A percentile compares a stretch with the other conserved stretches of the same genome.
phyloP scores from a whole-genome alignment of 2,329 filamentous ascomycete species.

The Berkeleyomyces rouxiae region DNA sequence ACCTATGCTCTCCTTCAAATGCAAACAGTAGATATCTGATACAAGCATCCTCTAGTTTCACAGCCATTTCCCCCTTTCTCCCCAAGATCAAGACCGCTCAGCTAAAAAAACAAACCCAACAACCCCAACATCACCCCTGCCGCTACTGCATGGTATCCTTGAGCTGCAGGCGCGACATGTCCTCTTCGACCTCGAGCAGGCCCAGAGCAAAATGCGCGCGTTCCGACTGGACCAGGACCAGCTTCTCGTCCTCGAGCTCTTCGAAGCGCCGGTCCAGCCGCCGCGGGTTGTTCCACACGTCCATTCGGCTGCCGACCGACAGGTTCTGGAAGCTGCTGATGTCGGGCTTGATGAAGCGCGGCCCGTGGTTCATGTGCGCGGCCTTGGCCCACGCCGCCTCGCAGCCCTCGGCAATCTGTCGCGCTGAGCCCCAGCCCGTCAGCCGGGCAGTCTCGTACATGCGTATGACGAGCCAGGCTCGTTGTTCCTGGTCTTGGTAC shows the following conservation, averaged over 20 bases:
- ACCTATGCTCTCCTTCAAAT: not conserved
- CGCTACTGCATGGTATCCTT: constrained; percentile 22
- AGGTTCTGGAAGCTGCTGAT: constrained; percentile 29
- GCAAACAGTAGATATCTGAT: not conserved
- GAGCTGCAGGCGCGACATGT: constrained; percentile 47
- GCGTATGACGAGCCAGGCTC: constrained; percentile 59
- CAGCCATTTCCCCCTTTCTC: not conserved
- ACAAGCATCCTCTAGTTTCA: no score
- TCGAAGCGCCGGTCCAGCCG: constrained; percentile 35
- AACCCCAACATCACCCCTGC: constrained; percentile 1
- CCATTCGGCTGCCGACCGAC: constrained; percentile 28
- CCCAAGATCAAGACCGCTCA: not conserved
- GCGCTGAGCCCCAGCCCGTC: constrained; percentile 76
- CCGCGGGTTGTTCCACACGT: constrained; percentile 33
- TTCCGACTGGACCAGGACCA: constrained; percentile 47
- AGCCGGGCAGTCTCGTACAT: constrained; percentile 60
- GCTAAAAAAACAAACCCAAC: not conserved
- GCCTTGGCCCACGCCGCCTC: constrained; percentile 71
- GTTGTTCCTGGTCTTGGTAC: constrained; percentile 54
- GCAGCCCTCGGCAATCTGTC: constrained; percentile 66
- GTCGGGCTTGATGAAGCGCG: constrained; percentile 43
- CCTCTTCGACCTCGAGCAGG: constrained; percentile 59
- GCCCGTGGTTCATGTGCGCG: constrained; percentile 55
- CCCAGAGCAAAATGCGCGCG: constrained; percentile 63
- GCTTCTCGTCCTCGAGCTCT: constrained; percentile 27